A percentile compares a stretch with the other conserved stretches of the same genome.
Conservation (phyloP, 352 stramenopile genomes). For the Phytopythium vexans region DNA sequence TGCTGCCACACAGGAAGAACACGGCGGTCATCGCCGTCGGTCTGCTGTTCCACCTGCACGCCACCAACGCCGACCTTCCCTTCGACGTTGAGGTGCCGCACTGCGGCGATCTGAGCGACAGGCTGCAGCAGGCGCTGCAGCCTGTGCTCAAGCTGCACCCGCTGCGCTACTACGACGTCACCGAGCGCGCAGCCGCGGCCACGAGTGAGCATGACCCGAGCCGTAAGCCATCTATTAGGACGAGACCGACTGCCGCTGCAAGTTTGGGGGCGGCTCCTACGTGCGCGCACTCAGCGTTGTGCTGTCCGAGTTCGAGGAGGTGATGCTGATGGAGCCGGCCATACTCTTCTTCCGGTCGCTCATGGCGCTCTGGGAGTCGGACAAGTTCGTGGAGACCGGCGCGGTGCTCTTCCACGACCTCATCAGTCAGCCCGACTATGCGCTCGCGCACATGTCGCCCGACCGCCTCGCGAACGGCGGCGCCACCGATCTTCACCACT, state of each 20-base stretch:
- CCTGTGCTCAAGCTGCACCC: slow-evolving; percentile 12
- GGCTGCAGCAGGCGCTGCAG: slow-evolving; percentile 7
- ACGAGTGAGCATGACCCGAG: slow-evolving; percentile 1
- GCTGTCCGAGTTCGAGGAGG: slow-evolving; percentile 32
- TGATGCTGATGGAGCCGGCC: slow-evolving; percentile 49
- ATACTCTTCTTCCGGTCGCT: slow-evolving; percentile 33
- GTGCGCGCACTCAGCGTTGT: slow-evolving; percentile 30
- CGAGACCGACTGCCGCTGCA: slow-evolving; percentile 16
- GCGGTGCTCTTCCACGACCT: slow-evolving; percentile 8
- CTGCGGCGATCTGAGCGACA: slow-evolving; percentile 26
- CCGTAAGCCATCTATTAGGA: slow-evolving; percentile 20
- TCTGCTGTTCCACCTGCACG: slow-evolving; percentile 28
- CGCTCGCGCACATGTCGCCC: not conserved
- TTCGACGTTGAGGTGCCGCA: slow-evolving; percentile 37
- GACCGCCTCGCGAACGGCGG: not conserved
- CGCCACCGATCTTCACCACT: slow-evolving; percentile 7
- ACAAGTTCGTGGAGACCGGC: slow-evolving; percentile 21
- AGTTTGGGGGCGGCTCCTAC: slow-evolving; percentile 21
- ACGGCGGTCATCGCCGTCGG: slow-evolving; percentile 23
- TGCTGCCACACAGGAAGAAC: slow-evolving; percentile 27
- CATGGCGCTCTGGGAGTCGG: slow-evolving; percentile 21
- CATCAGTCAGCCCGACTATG: not conserved
- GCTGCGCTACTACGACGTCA: slow-evolving; percentile 35
- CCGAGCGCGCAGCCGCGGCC: slow-evolving; percentile 9
- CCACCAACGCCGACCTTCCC: slow-evolving; percentile 22